These are phyloP conservation scores for Cucurbita ficifolia DNA, from an alignment of 306 rosid genomes.

Conservation along the genomic window DNA sequence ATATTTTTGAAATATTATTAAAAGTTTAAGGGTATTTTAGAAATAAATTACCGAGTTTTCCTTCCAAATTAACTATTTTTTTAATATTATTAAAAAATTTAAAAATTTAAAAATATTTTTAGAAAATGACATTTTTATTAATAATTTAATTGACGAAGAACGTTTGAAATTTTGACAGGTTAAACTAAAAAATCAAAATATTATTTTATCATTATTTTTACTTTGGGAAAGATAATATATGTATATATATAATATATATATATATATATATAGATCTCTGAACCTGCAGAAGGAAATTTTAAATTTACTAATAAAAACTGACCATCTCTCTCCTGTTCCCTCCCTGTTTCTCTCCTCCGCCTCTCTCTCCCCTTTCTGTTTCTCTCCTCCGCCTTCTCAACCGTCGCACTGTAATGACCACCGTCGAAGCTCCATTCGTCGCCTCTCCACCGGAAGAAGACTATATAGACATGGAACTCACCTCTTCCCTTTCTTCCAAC, in stretches of 20 bases:
- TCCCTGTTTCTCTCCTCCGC: background rate
- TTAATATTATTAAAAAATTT: too few species aligned
- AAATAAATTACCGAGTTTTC: too few species aligned
- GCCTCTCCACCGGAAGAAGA: conserved; percentile 39
- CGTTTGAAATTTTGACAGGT: too few species aligned
- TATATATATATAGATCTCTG: background rate
- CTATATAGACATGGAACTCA: conserved; percentile 78
- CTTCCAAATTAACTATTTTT: too few species aligned
- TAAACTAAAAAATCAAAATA: too few species aligned
- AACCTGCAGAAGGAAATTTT: background rate
- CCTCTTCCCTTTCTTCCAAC: conserved; percentile 25
- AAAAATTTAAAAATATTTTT: too few species aligned
- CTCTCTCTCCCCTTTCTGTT: background rate
- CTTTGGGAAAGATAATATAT: background rate
- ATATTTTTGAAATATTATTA: too few species aligned
- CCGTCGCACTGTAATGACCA: background rate
- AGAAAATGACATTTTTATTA: too few species aligned
- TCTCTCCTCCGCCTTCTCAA: background rate
- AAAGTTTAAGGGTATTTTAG: too few species aligned
- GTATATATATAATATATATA: background rate
- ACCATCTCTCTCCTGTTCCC: background rate
- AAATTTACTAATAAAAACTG: background rate
- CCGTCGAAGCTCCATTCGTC: background rate
- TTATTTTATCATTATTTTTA: background rate
- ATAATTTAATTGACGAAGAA: too few species aligned